Evolutionary conservation across 2,329 filamentous ascomycete genomes (phyloP), one percentile per base, ranked within the genome.

Genomic region (Calonectria montana): DNA sequence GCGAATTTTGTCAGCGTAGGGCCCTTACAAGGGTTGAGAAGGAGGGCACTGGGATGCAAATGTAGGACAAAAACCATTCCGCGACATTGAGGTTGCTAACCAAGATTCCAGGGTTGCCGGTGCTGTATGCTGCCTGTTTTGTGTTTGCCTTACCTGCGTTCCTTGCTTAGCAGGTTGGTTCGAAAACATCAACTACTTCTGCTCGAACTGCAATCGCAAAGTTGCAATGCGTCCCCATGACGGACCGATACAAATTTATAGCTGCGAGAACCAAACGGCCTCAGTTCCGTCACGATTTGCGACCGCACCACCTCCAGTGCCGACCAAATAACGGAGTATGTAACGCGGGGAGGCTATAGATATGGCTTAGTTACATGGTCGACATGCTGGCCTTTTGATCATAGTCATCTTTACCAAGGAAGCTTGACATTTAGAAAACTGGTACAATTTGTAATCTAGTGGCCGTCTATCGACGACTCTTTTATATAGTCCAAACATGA

Each of bases 51-150:
- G 31, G 31, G 2, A 59, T 59, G 53, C 53, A 59, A 59, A 59
- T 59, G 53, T 59, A 59, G 39, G 53, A 39, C 23, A 21, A 37
- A 8, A 27, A 15, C 25, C 6, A 3, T n/a, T 43, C 3, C 8
- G 15, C 6, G 1, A 35, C 2, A 2, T 7, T 4, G 4, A 35
- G 18, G 27, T 59, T 13, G 35, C 53, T 59, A 23, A 57, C 53
- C 2, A 57, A 59, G 16, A 2, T 27, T 9, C 0, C 5, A 59
- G 53, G 21, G 13, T 59, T 18, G 53, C 53, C 15, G 53, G 53
- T 23, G 53, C 53, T 39, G 53, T 59, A 39, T 59, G 53, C 53
- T 59, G 53, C 31, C 31, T 59, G 16, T 59, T 59, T 39, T 59
- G 53, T 15, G 16, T 59, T 7, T 59, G 53, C n/a, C 15, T 59